Base-by-base conservation (phyloP, 495 filamentous ascomycete species). In the Xylaria nigripes region DNA sequence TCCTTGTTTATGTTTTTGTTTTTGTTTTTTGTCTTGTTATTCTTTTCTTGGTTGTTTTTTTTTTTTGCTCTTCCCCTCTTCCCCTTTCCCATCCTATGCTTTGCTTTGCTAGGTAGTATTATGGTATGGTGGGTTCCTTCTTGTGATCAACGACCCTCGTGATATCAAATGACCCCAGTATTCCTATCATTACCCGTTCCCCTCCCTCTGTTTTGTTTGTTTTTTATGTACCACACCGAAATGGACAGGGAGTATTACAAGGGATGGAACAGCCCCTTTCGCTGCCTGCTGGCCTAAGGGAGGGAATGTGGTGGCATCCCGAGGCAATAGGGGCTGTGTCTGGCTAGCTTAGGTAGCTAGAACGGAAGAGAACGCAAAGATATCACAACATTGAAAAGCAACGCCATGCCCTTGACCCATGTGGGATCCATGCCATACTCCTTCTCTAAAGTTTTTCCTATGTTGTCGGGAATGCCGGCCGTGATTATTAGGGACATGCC, bases 401-500 rank as follows among this genome's bases (percentile, higher is more conserved):
- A 48, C 45, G 46, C 46, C 45, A 24, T 54, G 50, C 50, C 25
- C 41, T 21, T 48, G 36, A 48, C 46, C 46, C 45, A 22, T 55
- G 4, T 6, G 12, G 50, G 50, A 45, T 43, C 53, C 53, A 22
- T 50, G 46, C 45, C 53, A 18, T 49, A 41, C 6, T 45, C 44
- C 40, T n/a, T 48, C 44, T 18, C 29, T 40, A 40, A 18, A 2
- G 38, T 55, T 23, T 45, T 49, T 48, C 38, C 45, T 15, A n/a
- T 47, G 32, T n/a, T 42, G 51, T 30, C 46, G 36, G 15, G 29
- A 24, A 23, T 16, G 29, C 8, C 23, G 34, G 6, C 38, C 21
- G 40, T 50, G 23, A 38, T 32, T 18, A 12, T 44, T 30, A 10
- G 5, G 6, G 32, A 27, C 19, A 24, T 27, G 24, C 32, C 24